Evolutionary conservation across 2,329 filamentous ascomycete genomes (phyloP), one percentile per base, ranked within the genome.

Genomic region (Colletotrichum orchidophilum): DNA sequence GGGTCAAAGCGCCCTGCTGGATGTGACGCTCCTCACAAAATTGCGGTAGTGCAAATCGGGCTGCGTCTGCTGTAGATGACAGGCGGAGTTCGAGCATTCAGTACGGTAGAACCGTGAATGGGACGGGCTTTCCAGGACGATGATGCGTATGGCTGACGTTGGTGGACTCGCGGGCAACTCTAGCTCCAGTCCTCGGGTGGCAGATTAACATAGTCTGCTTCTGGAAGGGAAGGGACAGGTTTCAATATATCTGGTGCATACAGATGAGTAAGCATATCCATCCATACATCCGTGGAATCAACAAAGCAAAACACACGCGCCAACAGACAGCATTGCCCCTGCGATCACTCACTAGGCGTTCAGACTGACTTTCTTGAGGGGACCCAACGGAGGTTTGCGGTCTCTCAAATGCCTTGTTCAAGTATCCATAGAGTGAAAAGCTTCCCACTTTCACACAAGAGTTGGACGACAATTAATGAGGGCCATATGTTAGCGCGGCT

Each of bases 1-100:
- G 52, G 66, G 66, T 64, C 60, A 69, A 69, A 69, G 66, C 66
- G 66, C 33, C 27, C n/a, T 24, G n/a, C 18, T 52, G 52, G 42
- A 49, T 52, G 59, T 50, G 11, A 13, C 49, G 27, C 3, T 15
- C 9, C 26, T 27, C 11, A 29, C 21, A 27, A 4, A 11, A 42
- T 18, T 11, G 21, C 39, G 7, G 31, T 29, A 15, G 29, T 21
- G 31, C 60, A 52, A 63, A 26, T 39, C 46, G 46, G 21, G 29
- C 46, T 21, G 46, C 60, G 7, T 24, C 12, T 29, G 21, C 49
- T 27, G 15, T 24, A n/a, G 29, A 63, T 12, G n/a, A 35, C 46
- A 26, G 46, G 29, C 59, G 29, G 46, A 52, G 42, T 33, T 31
- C n/a, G 42, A 9, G 42, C 21, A 26, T 31, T 21, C 49, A 18